Conservation (phyloP, 345 rosid genomes). For the Gossypium anomalum region DNA sequence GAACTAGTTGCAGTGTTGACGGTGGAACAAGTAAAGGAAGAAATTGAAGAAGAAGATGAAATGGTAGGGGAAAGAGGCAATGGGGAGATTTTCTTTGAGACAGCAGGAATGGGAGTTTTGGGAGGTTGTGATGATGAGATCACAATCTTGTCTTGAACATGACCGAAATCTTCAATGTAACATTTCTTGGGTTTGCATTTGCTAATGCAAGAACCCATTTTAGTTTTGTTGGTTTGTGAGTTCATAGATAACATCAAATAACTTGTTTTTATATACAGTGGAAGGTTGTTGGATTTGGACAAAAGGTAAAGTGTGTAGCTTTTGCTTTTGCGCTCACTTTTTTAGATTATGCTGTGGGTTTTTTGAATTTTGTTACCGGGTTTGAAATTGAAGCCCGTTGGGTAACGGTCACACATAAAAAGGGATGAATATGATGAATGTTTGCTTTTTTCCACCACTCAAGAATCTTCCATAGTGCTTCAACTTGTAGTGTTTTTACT, state of each 20-base stretch:
- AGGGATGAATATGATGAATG: neutral
- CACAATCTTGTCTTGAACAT: slow-evolving; percentile 63
- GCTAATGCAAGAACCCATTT: slow-evolving; percentile 86
- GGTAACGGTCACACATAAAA: slow-evolving; percentile 34
- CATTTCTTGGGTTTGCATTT: slow-evolving; percentile 51
- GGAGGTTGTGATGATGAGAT: slow-evolving; percentile 39
- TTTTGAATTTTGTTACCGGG: slow-evolving; percentile 55
- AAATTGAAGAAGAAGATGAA: slow-evolving; percentile 24
- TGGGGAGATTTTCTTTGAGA: slow-evolving; percentile 36
- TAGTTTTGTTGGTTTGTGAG: slow-evolving; percentile 9
- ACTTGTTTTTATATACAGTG: slow-evolving; percentile 9
- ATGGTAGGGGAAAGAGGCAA: slow-evolving; percentile 44
- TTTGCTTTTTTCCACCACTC: no score
- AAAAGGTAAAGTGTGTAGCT: neutral
- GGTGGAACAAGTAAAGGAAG: slow-evolving; percentile 34
- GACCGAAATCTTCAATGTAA: slow-evolving; percentile 28
- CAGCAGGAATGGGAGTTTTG: slow-evolving; percentile 17
- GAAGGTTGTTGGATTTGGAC: slow-evolving; percentile 13
- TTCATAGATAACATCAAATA: neutral
- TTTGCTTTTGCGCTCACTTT: neutral
- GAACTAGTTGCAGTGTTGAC: slow-evolving; percentile 26
- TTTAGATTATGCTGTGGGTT: neutral
- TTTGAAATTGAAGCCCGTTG: slow-evolving; percentile 32
- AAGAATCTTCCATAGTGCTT: no score
- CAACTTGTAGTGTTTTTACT: no score